Evolutionary conservation across 2,329 filamentous ascomycete genomes (phyloP).

Genomic region (Claviceps spartinae): DNA sequence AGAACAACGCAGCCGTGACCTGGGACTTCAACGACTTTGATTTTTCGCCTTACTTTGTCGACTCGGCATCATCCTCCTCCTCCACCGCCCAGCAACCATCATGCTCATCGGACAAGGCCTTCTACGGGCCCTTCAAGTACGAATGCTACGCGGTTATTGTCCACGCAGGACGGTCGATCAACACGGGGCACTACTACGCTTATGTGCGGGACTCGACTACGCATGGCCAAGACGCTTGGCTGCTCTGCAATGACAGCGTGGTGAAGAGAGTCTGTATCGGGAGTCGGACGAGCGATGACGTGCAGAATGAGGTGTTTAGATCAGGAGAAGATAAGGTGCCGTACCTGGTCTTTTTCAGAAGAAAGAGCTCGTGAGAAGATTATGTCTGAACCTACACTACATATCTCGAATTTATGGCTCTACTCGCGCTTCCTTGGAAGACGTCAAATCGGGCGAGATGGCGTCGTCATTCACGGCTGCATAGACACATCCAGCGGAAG

Average conservation of each 20-base stretch:
- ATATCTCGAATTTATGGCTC: background rate
- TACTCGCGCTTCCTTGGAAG: too few relatives aligned
- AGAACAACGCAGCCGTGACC: slow-evolving; percentile 57
- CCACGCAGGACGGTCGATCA: slow-evolving; percentile 55
- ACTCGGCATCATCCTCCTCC: slow-evolving; percentile 7
- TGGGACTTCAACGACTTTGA: slow-evolving; percentile 64
- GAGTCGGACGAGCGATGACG: slow-evolving; percentile 19
- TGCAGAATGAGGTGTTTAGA: slow-evolving; percentile 26
- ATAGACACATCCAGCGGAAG: too few relatives aligned
- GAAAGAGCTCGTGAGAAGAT: slow-evolving; percentile 17
- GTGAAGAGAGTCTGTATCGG: slow-evolving; percentile 30
- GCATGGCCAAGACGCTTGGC: slow-evolving; percentile 32
- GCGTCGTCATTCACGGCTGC: too few relatives aligned
- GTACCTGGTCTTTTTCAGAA: slow-evolving; percentile 33
- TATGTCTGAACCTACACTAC: background rate
- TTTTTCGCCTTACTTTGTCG: slow-evolving; percentile 31
- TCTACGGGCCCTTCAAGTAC: slow-evolving; percentile 53
- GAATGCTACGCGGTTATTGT: slow-evolving; percentile 77
- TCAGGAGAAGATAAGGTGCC: slow-evolving; percentile 25
- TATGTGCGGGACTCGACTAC: slow-evolving; percentile 47
- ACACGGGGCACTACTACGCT: slow-evolving; percentile 68
- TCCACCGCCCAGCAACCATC: slow-evolving; percentile 12
- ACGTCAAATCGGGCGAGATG: too few relatives aligned
- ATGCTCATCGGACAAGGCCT: slow-evolving; percentile 21
- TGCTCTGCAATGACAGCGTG: slow-evolving; percentile 32